Percentiles rank a stretch among this genome's conserved stretches.
Evolutionary conservation across 257 asterid genomes (phyloP).

Genomic region (Scutellaria barbata): DNA sequence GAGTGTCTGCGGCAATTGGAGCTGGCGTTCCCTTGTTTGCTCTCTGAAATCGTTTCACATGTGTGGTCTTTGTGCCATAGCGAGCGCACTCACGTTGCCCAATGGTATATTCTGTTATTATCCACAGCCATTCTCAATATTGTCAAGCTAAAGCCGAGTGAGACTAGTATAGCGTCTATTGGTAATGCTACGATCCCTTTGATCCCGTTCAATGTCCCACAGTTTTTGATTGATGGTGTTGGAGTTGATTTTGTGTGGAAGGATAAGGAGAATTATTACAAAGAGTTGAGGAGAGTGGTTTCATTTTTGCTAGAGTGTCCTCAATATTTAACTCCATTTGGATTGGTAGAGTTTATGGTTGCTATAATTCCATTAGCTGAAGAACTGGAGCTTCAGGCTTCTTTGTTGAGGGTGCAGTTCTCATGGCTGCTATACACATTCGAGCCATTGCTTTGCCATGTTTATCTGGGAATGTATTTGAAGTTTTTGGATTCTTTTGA

Average conservation of each 20-base stretch:
- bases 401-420: slow-evolving; percentile 86
- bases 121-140: slow-evolving; percentile 55
- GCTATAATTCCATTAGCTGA: slow-evolving; percentile 68
- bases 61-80: slow-evolving; percentile 78
- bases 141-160: slow-evolving; percentile 58
- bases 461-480: slow-evolving; percentile 63
- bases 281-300: slow-evolving; percentile 80
- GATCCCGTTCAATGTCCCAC: slow-evolving; percentile 76
- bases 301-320: slow-evolving; percentile 86
- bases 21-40: slow-evolving; percentile 75
- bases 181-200: slow-evolving; percentile 60
- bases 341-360: slow-evolving; percentile 72
- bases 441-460: slow-evolving; percentile 87
- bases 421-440: slow-evolving; percentile 77
- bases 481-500: slow-evolving; percentile 66
- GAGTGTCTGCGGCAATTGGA: slow-evolving; percentile 93
- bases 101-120: slow-evolving; percentile 66
- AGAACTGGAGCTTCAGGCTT: slow-evolving; percentile 83
- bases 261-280: slow-evolving; percentile 55
- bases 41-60: slow-evolving; percentile 67
- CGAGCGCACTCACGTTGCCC: slow-evolving; percentile 90
- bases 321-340: slow-evolving; percentile 69
- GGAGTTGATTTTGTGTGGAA: slow-evolving; percentile 49
- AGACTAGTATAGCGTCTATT: slow-evolving; percentile 42
- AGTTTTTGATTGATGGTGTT: slow-evolving; percentile 50